These are phyloP conservation scores for Diatrype stigma DNA, from an alignment of 2,329 filamentous ascomycete genomes.

Conservation along the genomic window DNA sequence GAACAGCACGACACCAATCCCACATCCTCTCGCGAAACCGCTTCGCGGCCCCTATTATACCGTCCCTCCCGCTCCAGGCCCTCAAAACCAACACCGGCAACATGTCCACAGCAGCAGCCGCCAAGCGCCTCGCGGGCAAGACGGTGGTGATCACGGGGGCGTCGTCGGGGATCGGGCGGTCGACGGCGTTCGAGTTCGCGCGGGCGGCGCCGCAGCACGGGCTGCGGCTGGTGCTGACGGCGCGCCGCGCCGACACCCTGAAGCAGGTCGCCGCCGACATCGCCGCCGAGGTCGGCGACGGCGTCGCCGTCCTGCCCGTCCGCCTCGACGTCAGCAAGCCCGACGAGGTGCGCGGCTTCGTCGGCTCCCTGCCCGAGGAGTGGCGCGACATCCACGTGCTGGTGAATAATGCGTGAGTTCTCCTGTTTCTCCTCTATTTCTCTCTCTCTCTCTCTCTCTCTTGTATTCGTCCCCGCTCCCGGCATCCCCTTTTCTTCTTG, in stretches of 20 bases:
- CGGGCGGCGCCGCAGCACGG: constrained; percentile 73
- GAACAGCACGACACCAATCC: neutral
- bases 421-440: neutral
- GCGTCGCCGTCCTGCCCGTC: constrained; percentile 77
- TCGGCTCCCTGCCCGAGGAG: constrained; percentile 69
- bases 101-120: constrained; percentile 59
- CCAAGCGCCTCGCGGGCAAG: constrained; percentile 86
- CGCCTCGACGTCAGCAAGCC: constrained; percentile 84
- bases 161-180: constrained; percentile 83
- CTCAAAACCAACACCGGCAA: constrained; percentile 16
- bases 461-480: too few species aligned
- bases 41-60: neutral
- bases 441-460: neutral
- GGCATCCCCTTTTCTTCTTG: too few species aligned
- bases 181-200: constrained; percentile 87
- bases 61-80: neutral
- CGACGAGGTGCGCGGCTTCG: constrained; percentile 68
- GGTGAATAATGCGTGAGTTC: constrained; percentile 88
- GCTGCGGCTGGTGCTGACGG: constrained; percentile 82
- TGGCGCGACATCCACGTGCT: constrained; percentile 83
- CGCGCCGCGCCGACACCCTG: constrained; percentile 76
- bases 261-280: constrained; percentile 75
- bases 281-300: constrained; percentile 67
- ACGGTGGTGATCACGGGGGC: constrained; percentile 90
- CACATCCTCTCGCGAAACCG: neutral